These are phyloP conservation scores for Bocquillonia castaneifolia DNA, from an alignment of 441 rosid genomes.

Conservation along the genomic window DNA sequence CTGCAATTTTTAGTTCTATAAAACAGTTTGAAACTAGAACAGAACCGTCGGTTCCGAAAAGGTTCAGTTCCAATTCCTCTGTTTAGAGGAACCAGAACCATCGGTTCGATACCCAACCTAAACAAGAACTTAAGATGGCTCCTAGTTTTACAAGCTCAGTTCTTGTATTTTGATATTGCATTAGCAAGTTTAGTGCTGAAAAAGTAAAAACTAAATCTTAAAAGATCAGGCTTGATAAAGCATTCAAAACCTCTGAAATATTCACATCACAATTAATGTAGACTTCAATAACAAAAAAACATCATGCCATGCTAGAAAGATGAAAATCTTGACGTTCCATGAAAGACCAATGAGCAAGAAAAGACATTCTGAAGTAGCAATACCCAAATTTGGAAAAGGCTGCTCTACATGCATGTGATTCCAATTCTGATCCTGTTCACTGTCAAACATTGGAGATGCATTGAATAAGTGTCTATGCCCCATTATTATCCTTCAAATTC, in stretches of 20 bases:
- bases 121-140: not conserved
- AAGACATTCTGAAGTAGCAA: slow-evolving; percentile 14
- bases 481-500: slow-evolving; percentile 35
- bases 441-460: slow-evolving; percentile 48
- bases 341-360: not conserved
- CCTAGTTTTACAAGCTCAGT: slow-evolving; percentile 11
- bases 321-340: not conserved
- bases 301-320: not conserved
- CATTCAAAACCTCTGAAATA: not conserved
- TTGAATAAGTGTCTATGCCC: slow-evolving; percentile 59
- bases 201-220: not conserved
- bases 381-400: slow-evolving; percentile 51
- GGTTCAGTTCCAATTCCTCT: too few relatives aligned
- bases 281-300: not conserved
- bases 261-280: not conserved
- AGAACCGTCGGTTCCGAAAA: too few relatives aligned
- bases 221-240: not conserved
- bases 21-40: too few relatives aligned
- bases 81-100: not conserved
- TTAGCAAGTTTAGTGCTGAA: not conserved
- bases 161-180: not conserved
- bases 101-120: not conserved
- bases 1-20: too few relatives aligned
- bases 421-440: slow-evolving; percentile 67
- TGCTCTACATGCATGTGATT: slow-evolving; percentile 54